Evolutionary conservation across 129 eudicot species (phyloP), one percentile per base, ranked within the genome.

Genomic region (Arctium minus): DNA sequence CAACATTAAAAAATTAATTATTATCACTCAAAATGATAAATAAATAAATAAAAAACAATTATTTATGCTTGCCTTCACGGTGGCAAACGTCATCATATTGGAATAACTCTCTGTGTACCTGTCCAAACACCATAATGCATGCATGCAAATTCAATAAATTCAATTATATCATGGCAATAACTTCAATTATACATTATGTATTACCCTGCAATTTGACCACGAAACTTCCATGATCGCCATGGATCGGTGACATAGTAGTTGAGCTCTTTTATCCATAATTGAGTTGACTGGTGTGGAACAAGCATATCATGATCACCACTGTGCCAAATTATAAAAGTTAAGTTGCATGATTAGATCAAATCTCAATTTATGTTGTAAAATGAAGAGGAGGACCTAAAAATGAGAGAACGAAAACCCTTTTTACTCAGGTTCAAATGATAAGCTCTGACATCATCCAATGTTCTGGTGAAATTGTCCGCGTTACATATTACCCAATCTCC

Each of bases 291-390:
- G 40, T 81, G 84, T 22, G 94, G 86, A 27, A 89, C 76, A 3
- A 56, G 0, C 85, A 90, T 31, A 82, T 94, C 97, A 82, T 94
- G 97, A 78, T 91, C 95, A 15, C 92, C 92, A 62, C 91, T 89
- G 83, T 48, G 31, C 80, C 78, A 75, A 12, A 56, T 39, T 39
- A 39, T 39, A 39, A 39, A 39, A 39, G 44, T 39, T 39, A 4
- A 1, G 8, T 39, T 39, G 44, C 44, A 39, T 39, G 44, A 4
- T 39, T 39, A 33, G 29, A 60, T 60, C 29, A 17, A 17, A 17
- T 17, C 0, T 29, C 27, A 10, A 15, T 50, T 7, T 6, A 38
- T 18, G 30, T 5, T 3, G 50, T 12, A 46, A 64, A n/a, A 77
- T n/a, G n/a, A 42, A 71, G 18, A 30, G 71, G 39, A 18, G 9